phyloP scores from a whole-genome alignment of 345 rosid genomes.

The Ricinus communis region DNA sequence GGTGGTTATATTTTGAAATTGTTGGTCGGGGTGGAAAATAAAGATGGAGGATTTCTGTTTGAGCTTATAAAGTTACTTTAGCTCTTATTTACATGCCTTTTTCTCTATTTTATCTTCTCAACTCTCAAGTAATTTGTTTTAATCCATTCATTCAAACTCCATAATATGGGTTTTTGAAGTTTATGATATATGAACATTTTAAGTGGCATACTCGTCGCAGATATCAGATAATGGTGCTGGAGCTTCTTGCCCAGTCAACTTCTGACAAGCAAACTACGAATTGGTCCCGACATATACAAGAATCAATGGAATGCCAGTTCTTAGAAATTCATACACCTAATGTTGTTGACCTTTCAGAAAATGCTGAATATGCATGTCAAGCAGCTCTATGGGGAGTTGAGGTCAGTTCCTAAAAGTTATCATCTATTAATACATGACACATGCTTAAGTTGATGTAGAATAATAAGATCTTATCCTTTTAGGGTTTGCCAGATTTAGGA shows the following conservation, averaged over 20 bases:
- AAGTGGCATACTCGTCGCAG: slow-evolving; percentile 39
- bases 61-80: neutral
- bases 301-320: slow-evolving; percentile 53
- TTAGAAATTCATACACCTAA: slow-evolving; percentile 70
- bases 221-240: slow-evolving; percentile 78
- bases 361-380: slow-evolving; percentile 74
- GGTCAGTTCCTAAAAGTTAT: slow-evolving; percentile 44
- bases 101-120: no score
- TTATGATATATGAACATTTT: neutral
- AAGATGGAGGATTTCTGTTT: no score
- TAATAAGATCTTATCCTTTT: slow-evolving; percentile 50
- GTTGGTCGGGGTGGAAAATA: no score
- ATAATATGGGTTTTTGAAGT: neutral
- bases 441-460: slow-evolving; percentile 28
- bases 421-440: neutral
- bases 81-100: neutral
- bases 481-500: slow-evolving; percentile 92
- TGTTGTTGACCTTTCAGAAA: slow-evolving; percentile 71
- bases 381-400: slow-evolving; percentile 95
- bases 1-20: no score
- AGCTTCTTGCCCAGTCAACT: slow-evolving; percentile 68
- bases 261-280: slow-evolving; percentile 39
- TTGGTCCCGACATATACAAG: slow-evolving; percentile 41
- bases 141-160: neutral
- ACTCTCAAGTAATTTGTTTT: neutral